A percentile compares a stretch with the other conserved stretches of the same genome.
These are phyloP conservation scores for Coemansia sp. DNA, from an alignment of 192 early-diverging fungal genomes.

Conservation along the genomic window DNA sequence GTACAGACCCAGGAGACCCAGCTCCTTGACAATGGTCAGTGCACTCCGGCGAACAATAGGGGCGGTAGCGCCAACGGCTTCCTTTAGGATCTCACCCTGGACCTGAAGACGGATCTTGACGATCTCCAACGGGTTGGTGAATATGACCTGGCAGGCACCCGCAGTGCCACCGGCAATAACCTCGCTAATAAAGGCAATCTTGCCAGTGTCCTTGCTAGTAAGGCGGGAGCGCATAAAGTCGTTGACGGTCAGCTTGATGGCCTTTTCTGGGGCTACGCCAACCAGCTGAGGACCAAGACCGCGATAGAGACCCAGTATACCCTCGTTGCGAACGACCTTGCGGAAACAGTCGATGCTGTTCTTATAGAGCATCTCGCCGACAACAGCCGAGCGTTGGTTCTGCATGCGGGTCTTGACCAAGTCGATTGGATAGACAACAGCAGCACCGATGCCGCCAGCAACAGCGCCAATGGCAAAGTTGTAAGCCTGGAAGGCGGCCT, in stretches of 20 bases:
- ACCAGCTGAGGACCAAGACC: slow-evolving; percentile 93
- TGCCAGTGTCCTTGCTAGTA: slow-evolving; percentile 70
- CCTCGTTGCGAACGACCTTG: slow-evolving; percentile 93
- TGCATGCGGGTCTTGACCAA: slow-evolving; percentile 99
- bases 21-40: slow-evolving; percentile 83
- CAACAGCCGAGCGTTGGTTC: slow-evolving; percentile 90
- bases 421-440: slow-evolving; percentile 96
- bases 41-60: slow-evolving; percentile 69
- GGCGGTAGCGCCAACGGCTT: slow-evolving; percentile 40
- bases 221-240: slow-evolving; percentile 80
- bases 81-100: slow-evolving; percentile 72
- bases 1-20: slow-evolving; percentile 93
- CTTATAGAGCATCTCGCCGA: slow-evolving; percentile 91
- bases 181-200: slow-evolving; percentile 79
- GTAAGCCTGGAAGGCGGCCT: slow-evolving; percentile 64
- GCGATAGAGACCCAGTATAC: slow-evolving; percentile 86
- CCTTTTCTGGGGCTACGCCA: slow-evolving; percentile 97
- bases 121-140: slow-evolving; percentile 98
- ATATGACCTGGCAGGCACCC: slow-evolving; percentile 87
- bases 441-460: slow-evolving; percentile 93
- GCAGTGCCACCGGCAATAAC: slow-evolving; percentile 86
- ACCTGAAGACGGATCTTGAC: slow-evolving; percentile 98
- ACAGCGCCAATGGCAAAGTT: slow-evolving; percentile 85
- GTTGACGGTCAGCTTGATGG: slow-evolving; percentile 98
- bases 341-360: slow-evolving; percentile 96